phyloP scores from a whole-genome alignment of 2,329 filamentous ascomycete species.

The Aureobasidium pullulans region DNA sequence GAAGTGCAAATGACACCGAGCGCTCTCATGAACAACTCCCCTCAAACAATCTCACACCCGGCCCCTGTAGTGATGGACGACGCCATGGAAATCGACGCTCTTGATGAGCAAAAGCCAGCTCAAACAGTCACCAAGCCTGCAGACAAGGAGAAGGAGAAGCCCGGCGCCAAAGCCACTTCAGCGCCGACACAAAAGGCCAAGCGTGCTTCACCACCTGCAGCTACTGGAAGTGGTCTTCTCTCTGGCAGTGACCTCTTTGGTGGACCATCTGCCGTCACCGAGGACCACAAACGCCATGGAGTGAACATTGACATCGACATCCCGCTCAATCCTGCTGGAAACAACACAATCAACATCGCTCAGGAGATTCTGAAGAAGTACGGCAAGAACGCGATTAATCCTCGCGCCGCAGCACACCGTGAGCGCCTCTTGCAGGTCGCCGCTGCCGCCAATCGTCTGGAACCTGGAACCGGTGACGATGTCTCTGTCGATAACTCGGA shows the following conservation, averaged over 20 bases:
- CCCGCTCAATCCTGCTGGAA: constrained; percentile 70
- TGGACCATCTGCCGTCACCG: constrained; percentile 40
- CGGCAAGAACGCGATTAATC: constrained; percentile 89
- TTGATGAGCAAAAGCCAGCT: neutral
- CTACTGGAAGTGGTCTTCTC: constrained; percentile 56
- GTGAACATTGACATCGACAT: constrained; percentile 82
- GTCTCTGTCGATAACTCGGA: constrained; percentile 66
- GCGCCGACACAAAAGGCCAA: constrained; percentile 27
- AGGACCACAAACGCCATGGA: constrained; percentile 40
- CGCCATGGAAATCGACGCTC: constrained; percentile 27
- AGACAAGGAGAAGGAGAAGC: constrained; percentile 13
- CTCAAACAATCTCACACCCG: constrained; percentile 18
- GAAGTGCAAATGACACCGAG: constrained; percentile 6
- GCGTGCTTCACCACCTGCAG: constrained; percentile 48
- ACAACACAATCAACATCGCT: constrained; percentile 93
- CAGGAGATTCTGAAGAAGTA: constrained; percentile 89
- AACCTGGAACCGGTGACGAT: constrained; percentile 55
- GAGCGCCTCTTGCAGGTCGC: constrained; percentile 83
- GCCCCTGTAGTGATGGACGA: constrained; percentile 21
- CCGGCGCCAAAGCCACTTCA: neutral
- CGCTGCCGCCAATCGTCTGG: constrained; percentile 77
- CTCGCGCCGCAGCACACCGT: constrained; percentile 78
- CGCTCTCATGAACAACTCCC: constrained; percentile 14
- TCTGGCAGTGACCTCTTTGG: constrained; percentile 56
- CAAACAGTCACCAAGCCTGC: neutral